phyloP scores from a whole-genome alignment of 73 alveolate genomes.

The Uronychia setigera region DNA sequence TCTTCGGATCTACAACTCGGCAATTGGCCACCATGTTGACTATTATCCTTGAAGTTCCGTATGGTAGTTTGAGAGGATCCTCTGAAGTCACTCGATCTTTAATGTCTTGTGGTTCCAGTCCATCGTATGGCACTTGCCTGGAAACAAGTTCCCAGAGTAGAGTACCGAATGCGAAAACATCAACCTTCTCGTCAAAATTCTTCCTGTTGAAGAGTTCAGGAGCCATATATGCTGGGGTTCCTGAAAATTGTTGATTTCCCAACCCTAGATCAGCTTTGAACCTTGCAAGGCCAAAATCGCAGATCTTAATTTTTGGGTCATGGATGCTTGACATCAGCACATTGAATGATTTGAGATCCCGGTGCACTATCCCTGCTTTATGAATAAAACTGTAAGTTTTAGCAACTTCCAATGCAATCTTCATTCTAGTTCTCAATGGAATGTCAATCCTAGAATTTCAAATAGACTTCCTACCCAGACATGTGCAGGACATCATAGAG shows the following conservation, averaged over 20 bases:
- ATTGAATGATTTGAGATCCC: constrained; percentile 95
- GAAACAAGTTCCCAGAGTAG: constrained; percentile 95
- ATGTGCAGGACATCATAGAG: constrained; percentile 86
- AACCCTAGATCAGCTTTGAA: constrained; percentile 89
- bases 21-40: constrained; percentile 46
- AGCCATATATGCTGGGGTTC: constrained; percentile 98
- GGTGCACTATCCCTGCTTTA: constrained; percentile 89
- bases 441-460: constrained; percentile 55
- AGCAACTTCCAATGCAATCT: constrained; percentile 81
- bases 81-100: constrained; percentile 79
- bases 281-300: constrained; percentile 97
- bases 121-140: constrained; percentile 94
- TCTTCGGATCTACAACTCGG: constrained; percentile 55
- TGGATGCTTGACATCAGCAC: constrained; percentile 71
- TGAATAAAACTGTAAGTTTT: constrained; percentile 84
- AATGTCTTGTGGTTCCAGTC: constrained; percentile 91
- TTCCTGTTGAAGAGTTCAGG: constrained; percentile 94
- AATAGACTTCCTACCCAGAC: constrained; percentile 54
- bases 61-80: constrained; percentile 68
- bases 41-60: constrained; percentile 63
- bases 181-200: constrained; percentile 92
- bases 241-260: constrained; percentile 93
- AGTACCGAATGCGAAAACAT: constrained; percentile 97
- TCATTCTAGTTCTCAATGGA: constrained; percentile 47
- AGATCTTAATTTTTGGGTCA: constrained; percentile 78